Conservation (phyloP, 129 eudicot species). For the Tanacetum coccineum region DNA sequence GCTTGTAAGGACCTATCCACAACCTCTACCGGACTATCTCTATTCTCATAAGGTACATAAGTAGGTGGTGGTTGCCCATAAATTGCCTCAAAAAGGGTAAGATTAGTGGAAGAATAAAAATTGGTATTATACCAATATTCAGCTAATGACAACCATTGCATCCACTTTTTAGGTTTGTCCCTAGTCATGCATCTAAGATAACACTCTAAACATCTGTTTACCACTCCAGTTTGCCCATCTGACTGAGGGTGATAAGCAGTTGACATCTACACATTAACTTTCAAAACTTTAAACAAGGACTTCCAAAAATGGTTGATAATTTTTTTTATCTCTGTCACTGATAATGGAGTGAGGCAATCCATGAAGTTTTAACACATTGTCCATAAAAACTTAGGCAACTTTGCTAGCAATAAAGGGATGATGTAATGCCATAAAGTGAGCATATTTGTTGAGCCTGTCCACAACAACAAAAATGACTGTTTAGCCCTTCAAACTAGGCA, state of each 20-base stretch:
- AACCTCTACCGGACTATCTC: background rate
- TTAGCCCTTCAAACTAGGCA: background rate
- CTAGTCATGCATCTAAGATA: conserved; percentile 2
- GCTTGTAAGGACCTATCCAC: background rate
- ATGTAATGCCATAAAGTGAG: background rate
- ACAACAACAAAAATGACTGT: background rate
- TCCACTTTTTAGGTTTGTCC: background rate
- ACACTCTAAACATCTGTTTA: conserved; percentile 15
- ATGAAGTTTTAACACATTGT: background rate
- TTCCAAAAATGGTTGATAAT: background rate
- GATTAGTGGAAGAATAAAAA: background rate
- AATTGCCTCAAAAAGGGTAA: background rate
- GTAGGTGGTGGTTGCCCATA: background rate
- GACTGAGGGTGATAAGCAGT: background rate
- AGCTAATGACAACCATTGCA: background rate
- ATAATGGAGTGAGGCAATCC: background rate
- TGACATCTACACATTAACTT: background rate
- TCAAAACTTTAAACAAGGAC: too few species aligned
- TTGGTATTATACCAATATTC: conserved; percentile 22
- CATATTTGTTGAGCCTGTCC: conserved; percentile 12
- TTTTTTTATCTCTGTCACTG: background rate
- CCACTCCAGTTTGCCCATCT: background rate
- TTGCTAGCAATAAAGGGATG: conserved; percentile 3
- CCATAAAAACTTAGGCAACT: background rate
- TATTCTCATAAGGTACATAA: background rate